Conservation (phyloP, 306 rosid species). For the Phaseolus lunatus region DNA sequence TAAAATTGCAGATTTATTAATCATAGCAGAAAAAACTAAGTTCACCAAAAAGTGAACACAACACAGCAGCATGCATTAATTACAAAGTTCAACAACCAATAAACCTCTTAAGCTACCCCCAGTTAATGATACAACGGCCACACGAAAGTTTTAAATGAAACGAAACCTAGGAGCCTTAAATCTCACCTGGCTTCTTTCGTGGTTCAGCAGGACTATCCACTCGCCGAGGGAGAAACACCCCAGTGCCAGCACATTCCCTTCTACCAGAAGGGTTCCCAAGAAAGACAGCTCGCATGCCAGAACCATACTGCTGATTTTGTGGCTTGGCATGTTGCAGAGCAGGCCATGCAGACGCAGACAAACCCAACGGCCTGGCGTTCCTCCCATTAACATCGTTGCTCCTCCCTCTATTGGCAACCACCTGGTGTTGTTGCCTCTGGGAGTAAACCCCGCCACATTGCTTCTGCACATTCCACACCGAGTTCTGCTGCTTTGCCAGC, state of each 20-base stretch:
- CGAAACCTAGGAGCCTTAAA: background rate
- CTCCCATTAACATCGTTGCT: conserved; percentile 1
- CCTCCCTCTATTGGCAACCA: conserved; percentile 47
- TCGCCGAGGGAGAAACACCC: conserved; percentile 86
- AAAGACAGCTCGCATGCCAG: conserved; percentile 67
- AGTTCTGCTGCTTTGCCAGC: conserved; percentile 57
- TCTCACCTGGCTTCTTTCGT: conserved; percentile 64
- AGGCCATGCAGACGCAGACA: conserved; percentile 79
- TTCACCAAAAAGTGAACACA: background rate
- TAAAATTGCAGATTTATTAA: too few relatives aligned
- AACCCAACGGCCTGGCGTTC: conserved; percentile 45
- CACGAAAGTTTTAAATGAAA: background rate
- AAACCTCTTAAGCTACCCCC: background rate
- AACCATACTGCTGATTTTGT: conserved; percentile 46
- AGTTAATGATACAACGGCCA: conserved; percentile 29
- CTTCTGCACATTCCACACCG: conserved; percentile 49
- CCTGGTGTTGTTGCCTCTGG: conserved; percentile 38
- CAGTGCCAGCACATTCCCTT: conserved; percentile 81
- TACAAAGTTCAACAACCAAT: background rate
- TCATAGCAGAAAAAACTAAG: background rate
- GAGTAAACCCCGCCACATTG: conserved; percentile 40
- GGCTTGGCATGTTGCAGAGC: conserved; percentile 61
- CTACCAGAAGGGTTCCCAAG: conserved; percentile 44
- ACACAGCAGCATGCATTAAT: conserved; percentile 26
- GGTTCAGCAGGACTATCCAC: conserved; percentile 55